These are phyloP conservation scores for Lipomyces sp. DNA, from an alignment of 805 yeast species.

Conservation along the genomic window DNA sequence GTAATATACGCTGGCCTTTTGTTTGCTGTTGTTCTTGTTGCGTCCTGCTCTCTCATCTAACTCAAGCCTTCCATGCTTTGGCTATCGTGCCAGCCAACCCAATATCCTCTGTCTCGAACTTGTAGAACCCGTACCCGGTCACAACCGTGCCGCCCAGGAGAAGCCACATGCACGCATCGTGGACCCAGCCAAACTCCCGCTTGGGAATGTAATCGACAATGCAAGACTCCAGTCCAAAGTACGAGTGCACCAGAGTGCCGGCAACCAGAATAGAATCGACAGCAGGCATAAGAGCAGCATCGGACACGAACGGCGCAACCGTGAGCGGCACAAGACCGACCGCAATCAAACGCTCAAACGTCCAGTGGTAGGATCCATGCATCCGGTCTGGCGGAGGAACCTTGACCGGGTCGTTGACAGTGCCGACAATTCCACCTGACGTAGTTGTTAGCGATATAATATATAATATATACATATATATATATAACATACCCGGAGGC, in stretches of 20 bases:
- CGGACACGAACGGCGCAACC: constrained; percentile 75
- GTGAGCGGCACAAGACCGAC: constrained; percentile 76
- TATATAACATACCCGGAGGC: constrained; percentile 31
- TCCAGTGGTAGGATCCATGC: constrained; percentile 93
- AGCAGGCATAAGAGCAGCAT: constrained; percentile 67
- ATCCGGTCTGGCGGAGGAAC: constrained; percentile 64
- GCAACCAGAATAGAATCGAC: constrained; percentile 73
- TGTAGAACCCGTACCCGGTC: constrained; percentile 78
- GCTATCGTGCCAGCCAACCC: constrained; percentile 73
- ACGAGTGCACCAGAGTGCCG: constrained; percentile 73
- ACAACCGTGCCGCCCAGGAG: constrained; percentile 73
- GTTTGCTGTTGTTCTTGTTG: no score
- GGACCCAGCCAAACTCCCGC: constrained; percentile 81
- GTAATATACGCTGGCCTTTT: no score
- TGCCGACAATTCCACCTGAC: constrained; percentile 89
- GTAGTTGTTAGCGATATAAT: constrained; percentile 52
- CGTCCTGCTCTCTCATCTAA: background rate
- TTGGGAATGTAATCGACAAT: constrained; percentile 89
- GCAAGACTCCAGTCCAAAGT: constrained; percentile 87
- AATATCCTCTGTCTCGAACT: constrained; percentile 71
- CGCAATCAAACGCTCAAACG: constrained; percentile 77
- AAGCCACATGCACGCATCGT: constrained; percentile 67
- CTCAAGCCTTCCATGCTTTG: constrained; percentile 63
- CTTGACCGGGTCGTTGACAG: constrained; percentile 85
- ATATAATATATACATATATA: background rate